phyloP scores from a whole-genome alignment of 2,329 filamentous ascomycete genomes.

The Allantophomopsis lycopodina region DNA sequence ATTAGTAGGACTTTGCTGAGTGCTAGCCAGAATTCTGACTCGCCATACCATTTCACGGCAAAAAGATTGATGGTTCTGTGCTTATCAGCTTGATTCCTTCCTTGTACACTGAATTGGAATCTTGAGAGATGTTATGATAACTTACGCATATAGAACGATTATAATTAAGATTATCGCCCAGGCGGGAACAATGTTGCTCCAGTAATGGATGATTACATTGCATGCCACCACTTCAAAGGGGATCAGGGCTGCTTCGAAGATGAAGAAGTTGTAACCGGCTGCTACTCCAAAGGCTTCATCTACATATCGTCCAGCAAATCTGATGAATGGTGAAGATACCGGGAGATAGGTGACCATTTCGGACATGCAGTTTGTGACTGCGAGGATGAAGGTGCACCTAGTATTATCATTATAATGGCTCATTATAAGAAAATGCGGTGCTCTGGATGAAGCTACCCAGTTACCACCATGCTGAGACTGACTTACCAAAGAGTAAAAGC shows the following conservation, averaged over 20 bases:
- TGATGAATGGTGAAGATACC: constrained; percentile 66
- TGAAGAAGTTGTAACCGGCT: constrained; percentile 62
- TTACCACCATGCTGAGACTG: too few species aligned
- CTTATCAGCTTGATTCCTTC: constrained; percentile 55
- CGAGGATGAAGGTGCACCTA: constrained; percentile 42
- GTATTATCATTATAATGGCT: too few species aligned
- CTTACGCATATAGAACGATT: constrained; percentile 23
- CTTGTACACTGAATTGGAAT: constrained; percentile 24
- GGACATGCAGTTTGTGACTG: constrained; percentile 48
- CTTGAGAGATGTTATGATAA: constrained; percentile 10
- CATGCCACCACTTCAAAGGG: constrained; percentile 56
- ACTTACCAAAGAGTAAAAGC: constrained; percentile 43
- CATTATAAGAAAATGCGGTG: too few species aligned
- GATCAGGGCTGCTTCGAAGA: constrained; percentile 54
- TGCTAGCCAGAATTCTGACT: constrained; percentile 60
- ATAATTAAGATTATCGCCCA: constrained; percentile 48
- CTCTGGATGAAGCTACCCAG: too few species aligned
- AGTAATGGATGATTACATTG: constrained; percentile 48
- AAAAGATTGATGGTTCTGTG: constrained; percentile 53
- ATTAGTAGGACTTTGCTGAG: constrained; percentile 61
- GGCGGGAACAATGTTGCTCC: constrained; percentile 44
- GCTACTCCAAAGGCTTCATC: constrained; percentile 65
- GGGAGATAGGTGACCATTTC: constrained; percentile 70
- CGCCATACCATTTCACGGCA: constrained; percentile 62
- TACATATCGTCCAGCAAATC: constrained; percentile 62